Base-by-base conservation (phyloP, 176 grass and related monocot species). In the Lolium rigidum region DNA sequence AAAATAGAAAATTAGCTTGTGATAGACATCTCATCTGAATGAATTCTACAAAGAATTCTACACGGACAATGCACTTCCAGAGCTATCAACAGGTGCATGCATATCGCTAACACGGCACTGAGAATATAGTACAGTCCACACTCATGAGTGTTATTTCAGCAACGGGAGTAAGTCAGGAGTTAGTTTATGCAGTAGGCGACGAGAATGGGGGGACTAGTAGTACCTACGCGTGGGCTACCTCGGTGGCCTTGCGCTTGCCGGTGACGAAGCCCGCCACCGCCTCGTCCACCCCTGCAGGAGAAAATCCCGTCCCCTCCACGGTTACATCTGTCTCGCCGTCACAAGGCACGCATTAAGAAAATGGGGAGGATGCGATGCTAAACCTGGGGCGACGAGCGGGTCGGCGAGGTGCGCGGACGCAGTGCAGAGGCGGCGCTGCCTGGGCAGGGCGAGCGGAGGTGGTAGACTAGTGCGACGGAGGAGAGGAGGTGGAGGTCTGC, bases 211-310 rank as follows among this genome's bases (percentile, higher is more conserved):
- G 55, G 10, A 69, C 15, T 82, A 86, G 86, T 87, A 89, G 83
- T 90, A 86, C 91, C 91, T 95, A 98, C 93, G 87, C 87, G 86
- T 95, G 96, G 86, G 96, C 93, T 87, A 94, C 90, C 81, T 95
- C 96, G 13, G 93, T 98, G 76, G 93, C 91, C 86, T 91, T 98
- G 69, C 84, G 80, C 82, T 76, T 95, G 70, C 96, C 96, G 60
- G 77, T 84, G 77, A 98, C 47, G 84, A 94, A 94, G 25, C 90
- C 96, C 81, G 86, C 84, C 79, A 91, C 88, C 78, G 86, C 90
- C 5, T 89, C 91, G 13, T 95, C 90, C 63, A 88, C 79, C 49
- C 90, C 91, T 95, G 79, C 88, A 35, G 31, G 31, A 67, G 18
- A 39, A 12, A 38, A 43, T 43, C 41, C 65, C 31, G 31, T 35